These are phyloP conservation scores for Boletus bicolor DNA, from an alignment of 768 basidiomycete species.

Conservation along the genomic window DNA sequence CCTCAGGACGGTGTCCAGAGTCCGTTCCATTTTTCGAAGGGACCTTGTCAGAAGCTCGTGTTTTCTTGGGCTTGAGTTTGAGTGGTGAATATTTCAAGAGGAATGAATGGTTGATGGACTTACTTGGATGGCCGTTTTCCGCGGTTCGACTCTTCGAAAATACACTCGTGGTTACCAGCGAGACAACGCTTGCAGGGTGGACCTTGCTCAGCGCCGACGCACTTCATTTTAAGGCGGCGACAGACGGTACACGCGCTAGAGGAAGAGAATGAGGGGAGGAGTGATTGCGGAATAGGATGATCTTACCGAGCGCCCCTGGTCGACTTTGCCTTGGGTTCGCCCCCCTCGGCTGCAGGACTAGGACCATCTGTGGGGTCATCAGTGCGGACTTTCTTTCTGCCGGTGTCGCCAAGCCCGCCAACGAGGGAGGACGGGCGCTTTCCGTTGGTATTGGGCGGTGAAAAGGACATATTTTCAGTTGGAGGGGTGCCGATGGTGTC, in stretches of 20 bases:
- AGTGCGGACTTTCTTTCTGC: slow-evolving; percentile 58
- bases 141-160: slow-evolving; percentile 95
- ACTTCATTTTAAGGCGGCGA: slow-evolving; percentile 91
- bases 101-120: slow-evolving; percentile 18
- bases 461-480: slow-evolving; percentile 53
- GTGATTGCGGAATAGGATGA: background rate
- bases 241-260: slow-evolving; percentile 87
- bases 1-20: slow-evolving; percentile 86
- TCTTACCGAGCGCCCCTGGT: slow-evolving; percentile 81
- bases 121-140: slow-evolving; percentile 88
- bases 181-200: slow-evolving; percentile 88
- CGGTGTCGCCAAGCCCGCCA: slow-evolving; percentile 35
- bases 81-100: slow-evolving; percentile 28
- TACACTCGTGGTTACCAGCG: slow-evolving; percentile 80
- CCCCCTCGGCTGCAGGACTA: slow-evolving; percentile 57
- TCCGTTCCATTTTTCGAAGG: slow-evolving; percentile 86
- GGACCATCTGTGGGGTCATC: slow-evolving; percentile 49
- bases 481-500: slow-evolving; percentile 74
- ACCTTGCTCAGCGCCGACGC: slow-evolving; percentile 85
- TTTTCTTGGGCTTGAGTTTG: slow-evolving; percentile 54
- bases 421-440: slow-evolving; percentile 61
- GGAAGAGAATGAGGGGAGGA: slow-evolving; percentile 11
- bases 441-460: slow-evolving; percentile 54
- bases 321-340: slow-evolving; percentile 73
- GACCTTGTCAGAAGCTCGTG: slow-evolving; percentile 79